Evolutionary conservation across 2,329 filamentous ascomycete species (phyloP).

Genomic region (Lojkania enalia): DNA sequence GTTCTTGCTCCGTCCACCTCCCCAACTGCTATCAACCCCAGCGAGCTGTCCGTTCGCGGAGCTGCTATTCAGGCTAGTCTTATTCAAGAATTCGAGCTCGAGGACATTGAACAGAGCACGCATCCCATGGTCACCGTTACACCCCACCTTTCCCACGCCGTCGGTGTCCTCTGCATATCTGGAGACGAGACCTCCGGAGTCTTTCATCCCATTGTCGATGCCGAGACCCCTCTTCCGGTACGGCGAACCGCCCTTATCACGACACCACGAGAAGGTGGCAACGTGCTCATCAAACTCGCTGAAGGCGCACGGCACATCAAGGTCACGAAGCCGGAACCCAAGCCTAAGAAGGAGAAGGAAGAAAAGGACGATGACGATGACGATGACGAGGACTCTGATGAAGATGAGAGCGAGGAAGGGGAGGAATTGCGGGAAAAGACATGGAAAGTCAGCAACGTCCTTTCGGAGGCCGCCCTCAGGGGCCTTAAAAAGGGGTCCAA

Average conservation of each 20-base stretch:
- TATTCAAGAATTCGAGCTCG: slow-evolving; percentile 89
- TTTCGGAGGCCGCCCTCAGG: slow-evolving; percentile 84
- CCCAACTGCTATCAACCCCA: slow-evolving; percentile 83
- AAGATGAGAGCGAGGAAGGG: slow-evolving; percentile 71
- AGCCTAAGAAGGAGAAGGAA: slow-evolving; percentile 69
- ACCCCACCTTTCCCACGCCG: slow-evolving; percentile 83
- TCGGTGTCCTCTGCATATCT: slow-evolving; percentile 76
- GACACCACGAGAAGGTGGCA: slow-evolving; percentile 77
- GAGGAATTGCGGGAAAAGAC: slow-evolving; percentile 88
- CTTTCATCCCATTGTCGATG: slow-evolving; percentile 79
- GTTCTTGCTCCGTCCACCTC: slow-evolving; percentile 84
- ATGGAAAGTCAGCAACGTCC: slow-evolving; percentile 81
- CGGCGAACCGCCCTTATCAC: slow-evolving; percentile 80
- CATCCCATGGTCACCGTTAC: slow-evolving; percentile 94
- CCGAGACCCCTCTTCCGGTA: slow-evolving; percentile 88
- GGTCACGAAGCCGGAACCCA: slow-evolving; percentile 83
- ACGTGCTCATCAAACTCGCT: slow-evolving; percentile 84
- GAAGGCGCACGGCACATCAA: slow-evolving; percentile 93
- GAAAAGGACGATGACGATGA: slow-evolving; percentile 63
- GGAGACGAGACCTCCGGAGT: slow-evolving; percentile 63
- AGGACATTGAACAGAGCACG: slow-evolving; percentile 93
- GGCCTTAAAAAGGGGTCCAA: slow-evolving; percentile 85
- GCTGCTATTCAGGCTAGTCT: slow-evolving; percentile 94
- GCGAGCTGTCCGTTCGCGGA: slow-evolving; percentile 83
- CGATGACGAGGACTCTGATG: slow-evolving; percentile 63